Evolutionary conservation across 495 filamentous ascomycete species (phyloP).

Genomic region (Trichocladium antarcticum): DNA sequence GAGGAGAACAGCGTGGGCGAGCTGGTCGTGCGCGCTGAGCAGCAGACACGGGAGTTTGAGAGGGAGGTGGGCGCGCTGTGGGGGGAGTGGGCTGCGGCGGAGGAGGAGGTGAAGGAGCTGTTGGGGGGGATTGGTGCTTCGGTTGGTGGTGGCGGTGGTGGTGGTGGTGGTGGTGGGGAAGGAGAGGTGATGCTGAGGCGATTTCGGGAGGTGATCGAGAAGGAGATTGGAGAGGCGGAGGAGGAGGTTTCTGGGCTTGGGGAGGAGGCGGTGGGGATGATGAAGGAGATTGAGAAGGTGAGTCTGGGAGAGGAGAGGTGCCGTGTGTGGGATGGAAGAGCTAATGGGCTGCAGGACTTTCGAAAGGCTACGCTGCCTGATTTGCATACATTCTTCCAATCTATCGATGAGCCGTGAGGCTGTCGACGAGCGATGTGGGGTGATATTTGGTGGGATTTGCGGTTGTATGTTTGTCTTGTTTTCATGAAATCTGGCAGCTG

Average conservation of each 20-base stretch:
- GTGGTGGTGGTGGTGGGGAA: background rate
- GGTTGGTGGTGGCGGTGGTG: background rate
- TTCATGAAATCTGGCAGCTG: too few species aligned
- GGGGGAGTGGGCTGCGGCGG: constrained; percentile 15
- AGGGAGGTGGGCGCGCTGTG: constrained; percentile 15
- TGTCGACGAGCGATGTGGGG: background rate
- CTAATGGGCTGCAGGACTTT: constrained; percentile 13
- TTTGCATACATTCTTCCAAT: constrained; percentile 13
- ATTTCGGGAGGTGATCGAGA: constrained; percentile 8
- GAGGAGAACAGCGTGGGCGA: constrained; percentile 16
- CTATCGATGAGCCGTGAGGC: constrained; percentile 15
- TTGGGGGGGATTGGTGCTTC: background rate
- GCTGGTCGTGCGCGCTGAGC: constrained; percentile 14
- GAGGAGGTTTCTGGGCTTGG: constrained; percentile 8
- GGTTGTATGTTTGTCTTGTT: background rate
- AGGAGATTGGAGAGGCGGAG: constrained; percentile 12
- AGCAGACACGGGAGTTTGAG: constrained; percentile 16
- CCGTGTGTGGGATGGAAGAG: background rate
- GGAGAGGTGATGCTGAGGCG: constrained; percentile 3
- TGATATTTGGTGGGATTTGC: background rate
- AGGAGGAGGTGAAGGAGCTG: constrained; percentile 21
- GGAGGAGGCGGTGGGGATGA: constrained; percentile 6
- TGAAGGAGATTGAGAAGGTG: constrained; percentile 20
- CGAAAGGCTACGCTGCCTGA: constrained; percentile 13
- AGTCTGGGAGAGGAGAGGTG: background rate